Base-by-base conservation (phyloP, 805 yeast species). In the Saturnispora ahearnii region DNA sequence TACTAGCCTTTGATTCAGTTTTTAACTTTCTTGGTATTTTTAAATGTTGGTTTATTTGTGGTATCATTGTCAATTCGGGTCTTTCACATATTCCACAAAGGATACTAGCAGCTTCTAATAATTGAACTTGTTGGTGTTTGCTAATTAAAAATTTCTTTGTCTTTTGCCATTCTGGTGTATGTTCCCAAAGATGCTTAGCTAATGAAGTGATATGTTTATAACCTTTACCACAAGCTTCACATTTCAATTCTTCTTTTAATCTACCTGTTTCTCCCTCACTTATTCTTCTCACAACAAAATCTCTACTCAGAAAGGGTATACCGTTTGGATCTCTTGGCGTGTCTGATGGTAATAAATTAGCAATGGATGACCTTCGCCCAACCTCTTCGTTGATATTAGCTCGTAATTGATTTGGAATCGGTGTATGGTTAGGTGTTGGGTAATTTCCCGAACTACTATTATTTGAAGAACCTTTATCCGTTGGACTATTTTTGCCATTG, bases 211-310 rank as follows among this genome's bases (percentile, higher is more conserved):
- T 84, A 67, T 87, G 96, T 63, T 87, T 88, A 63, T 87, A 87
- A 22, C 93, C 95, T 65, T 87, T 87, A 3, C 96, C 96, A 59
- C 96, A 87, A 4, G 93, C 87, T 64, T 88, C 95, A 69, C 96
- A 87, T 59, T 82, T 82, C 55, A 87, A 73, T 61, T 84, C 90
- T 61, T 87, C 95, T 63, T 87, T 87, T 45, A 85, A 72, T 44
- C 96, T 69, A 22, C 95, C 95, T 3, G 88, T 79, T 62, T 86
- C 95, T 44, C 95, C 95, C 63, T 87, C 96, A 45, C 87, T 78
- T 48, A 85, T 85, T 50, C 96, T 72, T 53, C 96, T 73, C 13
- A 84, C 91, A 4, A 87, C 95, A 65, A 86, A 84, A 55, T 83
- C 84, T 53, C 85, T 66, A 4, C 78, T 69, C 45, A 80, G 63